Conservation (phyloP, 2,329 filamentous ascomycete species). For the Arthrobotrys pseudoclavata region DNA sequence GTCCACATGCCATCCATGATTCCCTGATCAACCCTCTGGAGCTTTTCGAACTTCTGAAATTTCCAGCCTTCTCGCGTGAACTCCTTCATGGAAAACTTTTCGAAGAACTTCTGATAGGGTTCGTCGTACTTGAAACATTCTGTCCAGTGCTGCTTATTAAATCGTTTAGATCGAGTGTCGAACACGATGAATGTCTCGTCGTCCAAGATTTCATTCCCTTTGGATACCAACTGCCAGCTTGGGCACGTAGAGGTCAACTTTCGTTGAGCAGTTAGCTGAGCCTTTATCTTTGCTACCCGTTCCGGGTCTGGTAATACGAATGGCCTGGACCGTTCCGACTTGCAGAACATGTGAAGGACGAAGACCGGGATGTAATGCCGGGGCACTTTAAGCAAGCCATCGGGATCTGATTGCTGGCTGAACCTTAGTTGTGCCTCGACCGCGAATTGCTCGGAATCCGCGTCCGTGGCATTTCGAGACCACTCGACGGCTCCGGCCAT, state of each 20-base stretch:
- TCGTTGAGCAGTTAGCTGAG: slow-evolving; percentile 48
- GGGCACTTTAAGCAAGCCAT: slow-evolving; percentile 62
- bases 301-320: slow-evolving; percentile 59
- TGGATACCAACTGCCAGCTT: slow-evolving; percentile 41
- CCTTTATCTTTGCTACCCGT: slow-evolving; percentile 55
- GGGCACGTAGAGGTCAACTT: slow-evolving; percentile 54
- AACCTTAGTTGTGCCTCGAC: slow-evolving; percentile 60
- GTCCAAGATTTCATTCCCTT: slow-evolving; percentile 60
- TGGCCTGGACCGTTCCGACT: slow-evolving; percentile 59
- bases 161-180: slow-evolving; percentile 62
- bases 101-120: slow-evolving; percentile 64
- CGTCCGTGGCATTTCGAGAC: slow-evolving; percentile 63
- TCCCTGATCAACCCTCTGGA: slow-evolving; percentile 63
- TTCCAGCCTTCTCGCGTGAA: slow-evolving; percentile 62
- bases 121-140: slow-evolving; percentile 63
- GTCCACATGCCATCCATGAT: slow-evolving; percentile 62
- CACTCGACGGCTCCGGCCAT: slow-evolving; percentile 62
- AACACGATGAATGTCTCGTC: slow-evolving; percentile 63
- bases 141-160: slow-evolving; percentile 63
- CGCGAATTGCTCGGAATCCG: slow-evolving; percentile 59
- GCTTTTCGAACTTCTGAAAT: slow-evolving; percentile 62
- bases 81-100: slow-evolving; percentile 63
- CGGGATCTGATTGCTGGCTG: slow-evolving; percentile 62
- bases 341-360: slow-evolving; percentile 63
- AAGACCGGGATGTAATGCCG: slow-evolving; percentile 63